These are phyloP conservation scores for Malassezia sp. DNA, from an alignment of 1,284 basidiomycete genomes.

Conservation along the genomic window DNA sequence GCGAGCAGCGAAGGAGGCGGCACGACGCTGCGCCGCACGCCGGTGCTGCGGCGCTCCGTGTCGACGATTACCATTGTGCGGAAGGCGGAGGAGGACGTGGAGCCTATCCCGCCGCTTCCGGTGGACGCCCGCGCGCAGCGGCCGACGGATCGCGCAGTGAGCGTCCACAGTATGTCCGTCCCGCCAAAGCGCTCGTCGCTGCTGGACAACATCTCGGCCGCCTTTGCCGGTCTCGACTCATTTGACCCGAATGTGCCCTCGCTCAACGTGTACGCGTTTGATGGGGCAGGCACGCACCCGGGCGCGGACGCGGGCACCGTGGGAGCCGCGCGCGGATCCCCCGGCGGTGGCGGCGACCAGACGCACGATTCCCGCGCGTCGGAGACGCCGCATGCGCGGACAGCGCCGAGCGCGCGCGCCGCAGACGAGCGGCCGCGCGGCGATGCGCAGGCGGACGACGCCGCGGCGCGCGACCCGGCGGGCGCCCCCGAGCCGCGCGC, in stretches of 20 bases:
- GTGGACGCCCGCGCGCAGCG: too few relatives aligned
- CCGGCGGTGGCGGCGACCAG: neutral
- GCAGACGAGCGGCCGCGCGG: too few relatives aligned
- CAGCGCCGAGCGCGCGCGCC: neutral
- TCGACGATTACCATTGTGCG: conserved; percentile 16
- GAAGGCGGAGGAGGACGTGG: neutral
- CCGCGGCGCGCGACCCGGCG: too few relatives aligned
- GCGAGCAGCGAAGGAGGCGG: neutral
- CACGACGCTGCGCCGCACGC: neutral
- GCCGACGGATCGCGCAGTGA: neutral
- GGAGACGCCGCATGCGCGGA: neutral
- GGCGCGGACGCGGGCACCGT: too few relatives aligned
- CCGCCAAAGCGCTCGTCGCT: neutral
- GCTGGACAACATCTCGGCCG: conserved; percentile 3
- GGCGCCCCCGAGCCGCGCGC: too few relatives aligned
- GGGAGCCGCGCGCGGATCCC: neutral
- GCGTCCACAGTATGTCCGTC: neutral
- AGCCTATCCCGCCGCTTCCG: neutral
- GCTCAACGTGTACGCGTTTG: conserved; percentile 3
- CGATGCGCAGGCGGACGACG: neutral
- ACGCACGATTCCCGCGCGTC: neutral
- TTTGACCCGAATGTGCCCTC: conserved; percentile 1
- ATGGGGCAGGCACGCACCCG: neutral
- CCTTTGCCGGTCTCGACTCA: conserved; percentile 9
- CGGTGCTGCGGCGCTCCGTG: conserved; percentile 8